Evolutionary conservation across 148 eudicot species (phyloP).

Genomic region (Rhododendron simsii): DNA sequence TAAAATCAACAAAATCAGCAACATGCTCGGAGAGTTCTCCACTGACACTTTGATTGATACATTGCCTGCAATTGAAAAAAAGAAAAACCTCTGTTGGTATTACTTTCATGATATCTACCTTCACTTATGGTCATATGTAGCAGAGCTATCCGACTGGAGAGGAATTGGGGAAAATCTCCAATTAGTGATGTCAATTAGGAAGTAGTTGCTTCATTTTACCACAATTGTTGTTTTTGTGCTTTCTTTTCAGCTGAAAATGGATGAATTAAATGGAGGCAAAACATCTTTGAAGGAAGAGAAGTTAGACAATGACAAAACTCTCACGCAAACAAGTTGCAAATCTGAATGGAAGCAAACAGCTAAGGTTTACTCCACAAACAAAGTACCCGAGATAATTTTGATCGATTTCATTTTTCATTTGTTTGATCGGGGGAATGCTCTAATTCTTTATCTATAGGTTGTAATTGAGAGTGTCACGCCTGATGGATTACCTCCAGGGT

Average conservation of each 20-base stretch:
- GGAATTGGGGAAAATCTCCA: background rate
- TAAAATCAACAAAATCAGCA: background rate
- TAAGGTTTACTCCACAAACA: conserved; percentile 28
- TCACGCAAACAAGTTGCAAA: conserved; percentile 5
- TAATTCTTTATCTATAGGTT: background rate
- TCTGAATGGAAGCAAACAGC: conserved; percentile 17
- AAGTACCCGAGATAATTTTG: conserved; percentile 6
- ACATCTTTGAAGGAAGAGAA: conserved; percentile 12
- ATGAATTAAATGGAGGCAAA: conserved; percentile 4
- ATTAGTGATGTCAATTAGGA: background rate
- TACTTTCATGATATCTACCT: background rate
- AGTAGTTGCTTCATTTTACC: background rate
- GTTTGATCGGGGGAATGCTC: background rate
- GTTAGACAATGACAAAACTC: background rate
- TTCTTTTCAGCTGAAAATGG: conserved; percentile 8
- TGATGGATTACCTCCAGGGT: background rate
- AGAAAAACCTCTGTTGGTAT: background rate
- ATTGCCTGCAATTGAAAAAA: background rate
- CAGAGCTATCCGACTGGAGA: background rate
- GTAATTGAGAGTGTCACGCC: background rate
- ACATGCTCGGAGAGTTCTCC: background rate
- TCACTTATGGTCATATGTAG: background rate
- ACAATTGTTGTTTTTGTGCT: background rate
- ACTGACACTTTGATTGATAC: background rate
- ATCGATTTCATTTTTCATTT: background rate